Evolutionary conservation across 495 filamentous ascomycete species (phyloP).

Genomic region (Penicillium cosmopolitanum): DNA sequence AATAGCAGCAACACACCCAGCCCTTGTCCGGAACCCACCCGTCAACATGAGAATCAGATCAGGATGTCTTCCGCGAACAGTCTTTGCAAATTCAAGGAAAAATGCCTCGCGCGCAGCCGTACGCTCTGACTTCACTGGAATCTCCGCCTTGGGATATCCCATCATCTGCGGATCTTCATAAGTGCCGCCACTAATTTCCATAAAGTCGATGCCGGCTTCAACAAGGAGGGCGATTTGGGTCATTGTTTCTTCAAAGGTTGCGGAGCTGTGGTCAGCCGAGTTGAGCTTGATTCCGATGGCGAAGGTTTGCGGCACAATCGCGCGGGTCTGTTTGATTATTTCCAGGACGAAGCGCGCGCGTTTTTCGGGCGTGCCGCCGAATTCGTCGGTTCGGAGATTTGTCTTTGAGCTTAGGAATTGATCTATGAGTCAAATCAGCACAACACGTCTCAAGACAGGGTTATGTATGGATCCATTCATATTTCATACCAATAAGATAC

Average conservation of each 20-base stretch:
- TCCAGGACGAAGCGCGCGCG: conserved; percentile 52
- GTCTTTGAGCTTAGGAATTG: conserved; percentile 46
- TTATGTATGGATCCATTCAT: no score
- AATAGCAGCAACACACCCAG: conserved; percentile 58
- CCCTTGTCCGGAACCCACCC: conserved; percentile 59
- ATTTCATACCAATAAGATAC: conserved; percentile 55
- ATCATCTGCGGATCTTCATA: conserved; percentile 58
- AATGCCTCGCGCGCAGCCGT: conserved; percentile 61
- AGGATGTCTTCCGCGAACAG: conserved; percentile 48
- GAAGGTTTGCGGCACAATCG: conserved; percentile 51
- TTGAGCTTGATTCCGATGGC: conserved; percentile 66
- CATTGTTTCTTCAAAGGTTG: conserved; percentile 52
- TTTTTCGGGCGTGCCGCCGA: conserved; percentile 51
- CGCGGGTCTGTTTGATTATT: conserved; percentile 45
- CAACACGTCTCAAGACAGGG: no score
- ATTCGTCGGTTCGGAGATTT: conserved; percentile 52
- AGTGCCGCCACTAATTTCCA: conserved; percentile 63
- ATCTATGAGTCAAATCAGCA: conserved; percentile 29
- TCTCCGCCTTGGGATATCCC: conserved; percentile 20
- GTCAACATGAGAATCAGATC: conserved; percentile 53
- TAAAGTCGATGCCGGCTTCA: conserved; percentile 60
- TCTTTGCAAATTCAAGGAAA: conserved; percentile 60
- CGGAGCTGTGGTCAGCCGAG: conserved; percentile 56
- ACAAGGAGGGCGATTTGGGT: conserved; percentile 56
- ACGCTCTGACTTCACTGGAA: conserved; percentile 34